A percentile compares a stretch with the other conserved stretches of the same genome.
phyloP scores from a whole-genome alignment of 2,329 filamentous ascomycete species.

The Alternaria sp. region DNA sequence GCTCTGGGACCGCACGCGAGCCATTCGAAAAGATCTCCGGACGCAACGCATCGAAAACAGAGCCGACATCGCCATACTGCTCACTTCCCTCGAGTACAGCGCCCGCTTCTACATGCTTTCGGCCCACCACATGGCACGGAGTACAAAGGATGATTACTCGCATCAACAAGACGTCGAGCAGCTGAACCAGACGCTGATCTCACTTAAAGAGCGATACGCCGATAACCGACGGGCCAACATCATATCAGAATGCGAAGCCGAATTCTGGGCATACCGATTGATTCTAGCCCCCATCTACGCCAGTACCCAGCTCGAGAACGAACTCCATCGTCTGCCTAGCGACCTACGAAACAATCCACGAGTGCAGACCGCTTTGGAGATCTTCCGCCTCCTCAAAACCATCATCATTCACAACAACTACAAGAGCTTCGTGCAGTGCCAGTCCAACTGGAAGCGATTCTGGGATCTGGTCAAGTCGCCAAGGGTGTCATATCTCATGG shows the following conservation, averaged over 20 bases:
- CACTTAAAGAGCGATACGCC: constrained; percentile 62
- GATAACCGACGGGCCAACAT: constrained; percentile 53
- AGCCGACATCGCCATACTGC: constrained; percentile 64
- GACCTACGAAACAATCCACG: constrained; percentile 61
- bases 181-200: constrained; percentile 69
- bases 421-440: constrained; percentile 63
- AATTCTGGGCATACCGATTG: constrained; percentile 71
- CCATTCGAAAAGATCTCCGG: constrained; percentile 71
- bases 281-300: constrained; percentile 55
- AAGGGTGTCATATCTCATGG: constrained; percentile 68
- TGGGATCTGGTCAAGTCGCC: constrained; percentile 65
- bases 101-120: constrained; percentile 71
- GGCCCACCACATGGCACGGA: constrained; percentile 62
- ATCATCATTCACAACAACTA: constrained; percentile 58
- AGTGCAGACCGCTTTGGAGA: constrained; percentile 65
- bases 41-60: constrained; percentile 67
- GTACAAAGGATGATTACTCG: constrained; percentile 58
- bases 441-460: constrained; percentile 66
- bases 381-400: constrained; percentile 66
- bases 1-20: constrained; percentile 72
- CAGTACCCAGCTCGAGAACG: constrained; percentile 62
- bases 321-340: constrained; percentile 64
- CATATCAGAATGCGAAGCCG: constrained; percentile 67
- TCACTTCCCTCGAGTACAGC: constrained; percentile 70
- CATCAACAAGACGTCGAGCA: constrained; percentile 70